phyloP scores from a whole-genome alignment of 169 alveolate genomes.

The Toxoplasma gondii region DNA sequence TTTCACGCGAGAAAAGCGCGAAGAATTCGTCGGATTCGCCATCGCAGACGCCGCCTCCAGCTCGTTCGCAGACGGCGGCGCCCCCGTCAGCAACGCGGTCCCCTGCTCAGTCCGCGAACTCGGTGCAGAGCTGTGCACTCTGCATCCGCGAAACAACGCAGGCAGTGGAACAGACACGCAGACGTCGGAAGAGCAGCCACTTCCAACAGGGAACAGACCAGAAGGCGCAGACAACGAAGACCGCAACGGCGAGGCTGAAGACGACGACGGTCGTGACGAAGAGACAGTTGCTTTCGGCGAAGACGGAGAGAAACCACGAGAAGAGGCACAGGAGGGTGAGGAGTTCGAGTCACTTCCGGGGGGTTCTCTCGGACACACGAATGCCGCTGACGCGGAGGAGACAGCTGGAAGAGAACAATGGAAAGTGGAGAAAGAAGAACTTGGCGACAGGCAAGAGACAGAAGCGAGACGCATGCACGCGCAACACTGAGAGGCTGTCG shows the following conservation, averaged over 20 bases:
- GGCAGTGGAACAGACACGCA: no score
- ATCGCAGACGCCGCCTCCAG: neutral
- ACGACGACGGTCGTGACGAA: neutral
- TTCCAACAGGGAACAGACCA: no score
- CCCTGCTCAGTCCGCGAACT: no score
- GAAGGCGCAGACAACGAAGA: no score
- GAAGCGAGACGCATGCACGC: neutral
- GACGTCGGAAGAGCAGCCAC: no score
- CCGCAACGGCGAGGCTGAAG: neutral
- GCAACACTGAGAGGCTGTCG: neutral
- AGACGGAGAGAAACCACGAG: neutral
- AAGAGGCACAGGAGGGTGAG: neutral
- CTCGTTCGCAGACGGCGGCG: neutral
- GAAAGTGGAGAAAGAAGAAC: neutral
- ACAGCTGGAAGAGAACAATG: neutral
- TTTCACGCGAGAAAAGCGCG: constrained; percentile 37
- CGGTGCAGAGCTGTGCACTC: no score
- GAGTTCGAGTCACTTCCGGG: neutral
- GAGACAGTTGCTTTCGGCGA: neutral
- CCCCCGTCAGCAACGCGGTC: no score
- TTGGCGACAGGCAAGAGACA: neutral
- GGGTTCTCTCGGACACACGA: neutral
- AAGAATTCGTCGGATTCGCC: neutral
- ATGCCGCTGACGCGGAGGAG: neutral
- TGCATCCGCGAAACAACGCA: no score